A percentile compares a stretch with the other conserved stretches of the same genome.
Evolutionary conservation across 2,329 filamentous ascomycete species (phyloP).

Genomic region (Scedosporium dehoogii): DNA sequence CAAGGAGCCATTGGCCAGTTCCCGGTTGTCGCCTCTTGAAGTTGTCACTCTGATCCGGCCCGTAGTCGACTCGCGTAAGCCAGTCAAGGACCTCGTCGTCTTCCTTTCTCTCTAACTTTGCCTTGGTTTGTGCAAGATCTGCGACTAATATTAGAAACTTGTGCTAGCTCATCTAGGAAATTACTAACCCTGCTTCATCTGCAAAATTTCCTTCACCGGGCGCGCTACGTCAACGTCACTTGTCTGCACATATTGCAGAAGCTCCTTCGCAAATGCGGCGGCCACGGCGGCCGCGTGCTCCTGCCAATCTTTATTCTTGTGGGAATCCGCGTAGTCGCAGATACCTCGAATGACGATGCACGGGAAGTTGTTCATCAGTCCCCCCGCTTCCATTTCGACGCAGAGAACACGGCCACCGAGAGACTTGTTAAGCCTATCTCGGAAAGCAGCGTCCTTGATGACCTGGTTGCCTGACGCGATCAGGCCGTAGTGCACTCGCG

Average conservation of each 20-base stretch:
- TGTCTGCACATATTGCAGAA: neutral
- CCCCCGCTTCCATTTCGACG: conserved; percentile 21
- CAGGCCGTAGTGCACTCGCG: no score
- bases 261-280: conserved; percentile 12
- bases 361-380: conserved; percentile 15
- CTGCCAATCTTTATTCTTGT: conserved; percentile 27
- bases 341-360: conserved; percentile 26
- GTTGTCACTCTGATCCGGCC: conserved; percentile 24
- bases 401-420: conserved; percentile 8
- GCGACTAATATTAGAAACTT: no score
- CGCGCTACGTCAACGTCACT: no score
- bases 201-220: no score
- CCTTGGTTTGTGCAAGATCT: no score
- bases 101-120: no score
- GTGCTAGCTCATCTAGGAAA: no score
- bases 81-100: conserved; percentile 20
- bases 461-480: no score
- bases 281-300: conserved; percentile 21
- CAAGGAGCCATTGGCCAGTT: conserved; percentile 32
- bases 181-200: no score
- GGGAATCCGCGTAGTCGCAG: conserved; percentile 26
- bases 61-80: conserved; percentile 26
- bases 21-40: conserved; percentile 19
- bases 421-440: no score
- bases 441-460: no score